Conservation (phyloP, 1,284 basidiomycete species). For the Phlebopus sp. region DNA sequence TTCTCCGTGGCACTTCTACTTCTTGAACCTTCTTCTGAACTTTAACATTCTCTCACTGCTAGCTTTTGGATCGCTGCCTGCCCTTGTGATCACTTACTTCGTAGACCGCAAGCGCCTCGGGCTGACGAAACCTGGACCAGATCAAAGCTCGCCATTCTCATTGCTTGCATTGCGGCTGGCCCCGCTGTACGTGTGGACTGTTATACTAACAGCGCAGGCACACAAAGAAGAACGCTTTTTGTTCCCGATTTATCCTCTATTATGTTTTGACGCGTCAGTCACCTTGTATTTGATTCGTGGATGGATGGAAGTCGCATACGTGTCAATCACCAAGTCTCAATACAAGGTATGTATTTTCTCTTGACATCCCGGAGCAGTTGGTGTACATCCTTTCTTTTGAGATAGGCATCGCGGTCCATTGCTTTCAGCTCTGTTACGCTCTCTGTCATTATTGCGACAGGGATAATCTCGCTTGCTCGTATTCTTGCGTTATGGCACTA, state of each 20-base stretch:
- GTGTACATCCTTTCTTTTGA: slow-evolving; percentile 8
- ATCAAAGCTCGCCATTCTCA: slow-evolving; percentile 75
- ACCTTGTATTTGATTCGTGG: slow-evolving; percentile 80
- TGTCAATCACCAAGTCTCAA: slow-evolving; percentile 75
- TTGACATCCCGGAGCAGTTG: slow-evolving; percentile 2
- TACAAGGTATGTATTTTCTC: slow-evolving; percentile 62
- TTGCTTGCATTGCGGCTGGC: slow-evolving; percentile 73
- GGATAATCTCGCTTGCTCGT: slow-evolving; percentile 74
- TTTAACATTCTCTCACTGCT: slow-evolving; percentile 87
- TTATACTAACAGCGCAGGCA: slow-evolving; percentile 74
- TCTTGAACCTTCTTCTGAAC: slow-evolving; percentile 86
- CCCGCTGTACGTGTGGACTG: slow-evolving; percentile 90
- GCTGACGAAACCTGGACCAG: slow-evolving; percentile 46
- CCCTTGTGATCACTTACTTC: slow-evolving; percentile 71
- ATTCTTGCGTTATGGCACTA: slow-evolving; percentile 82
- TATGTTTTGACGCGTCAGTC: slow-evolving; percentile 94
- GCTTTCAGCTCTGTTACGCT: slow-evolving; percentile 80
- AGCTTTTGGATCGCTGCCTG: slow-evolving; percentile 78
- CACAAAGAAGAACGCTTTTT: slow-evolving; percentile 99
- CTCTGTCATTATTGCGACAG: slow-evolving; percentile 61
- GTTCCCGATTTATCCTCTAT: slow-evolving; percentile 89
- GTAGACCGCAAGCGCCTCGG: slow-evolving; percentile 82
- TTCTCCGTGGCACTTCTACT: slow-evolving; percentile 82
- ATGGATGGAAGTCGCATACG: slow-evolving; percentile 79
- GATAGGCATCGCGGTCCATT: slow-evolving; percentile 70